phyloP scores from a whole-genome alignment of 2,329 filamentous ascomycete species.

The Trichophaea hybrida region DNA sequence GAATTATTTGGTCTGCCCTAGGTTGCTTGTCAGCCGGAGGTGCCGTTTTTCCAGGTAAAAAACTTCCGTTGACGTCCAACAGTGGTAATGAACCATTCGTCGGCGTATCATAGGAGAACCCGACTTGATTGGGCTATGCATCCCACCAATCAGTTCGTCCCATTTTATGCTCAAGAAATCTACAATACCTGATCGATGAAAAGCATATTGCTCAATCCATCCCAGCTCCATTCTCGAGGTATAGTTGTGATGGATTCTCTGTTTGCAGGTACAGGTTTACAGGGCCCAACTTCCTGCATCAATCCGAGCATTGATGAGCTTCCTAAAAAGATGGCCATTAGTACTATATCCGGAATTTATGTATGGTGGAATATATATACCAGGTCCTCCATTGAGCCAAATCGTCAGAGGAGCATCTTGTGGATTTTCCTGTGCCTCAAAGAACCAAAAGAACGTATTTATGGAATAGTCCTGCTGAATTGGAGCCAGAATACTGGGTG shows the following conservation, averaged over 20 bases:
- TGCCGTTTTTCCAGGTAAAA: slow-evolving; percentile 12
- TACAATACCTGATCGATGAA: slow-evolving; percentile 32
- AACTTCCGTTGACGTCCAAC: slow-evolving; percentile 8
- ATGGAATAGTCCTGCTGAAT: slow-evolving; percentile 40
- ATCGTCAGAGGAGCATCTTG: slow-evolving; percentile 42
- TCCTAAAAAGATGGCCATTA: slow-evolving; percentile 2
- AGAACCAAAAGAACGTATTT: slow-evolving; percentile 39
- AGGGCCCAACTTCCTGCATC: slow-evolving; percentile 46
- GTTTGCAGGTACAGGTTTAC: slow-evolving; percentile 35
- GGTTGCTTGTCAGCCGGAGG: neutral
- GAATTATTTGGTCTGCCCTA: neutral
- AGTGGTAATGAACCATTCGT: slow-evolving; percentile 43
- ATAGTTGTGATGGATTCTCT: slow-evolving; percentile 38
- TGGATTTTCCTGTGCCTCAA: slow-evolving; percentile 34
- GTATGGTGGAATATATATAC: slow-evolving; percentile 26
- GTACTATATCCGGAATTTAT: neutral
- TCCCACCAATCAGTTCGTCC: neutral
- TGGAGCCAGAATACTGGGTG: slow-evolving; percentile 8
- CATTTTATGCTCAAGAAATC: neutral
- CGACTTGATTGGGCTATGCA: slow-evolving; percentile 52
- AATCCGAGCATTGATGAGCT: slow-evolving; percentile 50
- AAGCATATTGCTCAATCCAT: slow-evolving; percentile 44
- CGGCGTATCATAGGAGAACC: slow-evolving; percentile 51
- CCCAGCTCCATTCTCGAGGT: slow-evolving; percentile 48
- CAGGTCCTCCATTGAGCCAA: slow-evolving; percentile 55